These are phyloP conservation scores for Candida ascalaphidarum DNA, from an alignment of 805 yeast genomes.

Conservation along the genomic window DNA sequence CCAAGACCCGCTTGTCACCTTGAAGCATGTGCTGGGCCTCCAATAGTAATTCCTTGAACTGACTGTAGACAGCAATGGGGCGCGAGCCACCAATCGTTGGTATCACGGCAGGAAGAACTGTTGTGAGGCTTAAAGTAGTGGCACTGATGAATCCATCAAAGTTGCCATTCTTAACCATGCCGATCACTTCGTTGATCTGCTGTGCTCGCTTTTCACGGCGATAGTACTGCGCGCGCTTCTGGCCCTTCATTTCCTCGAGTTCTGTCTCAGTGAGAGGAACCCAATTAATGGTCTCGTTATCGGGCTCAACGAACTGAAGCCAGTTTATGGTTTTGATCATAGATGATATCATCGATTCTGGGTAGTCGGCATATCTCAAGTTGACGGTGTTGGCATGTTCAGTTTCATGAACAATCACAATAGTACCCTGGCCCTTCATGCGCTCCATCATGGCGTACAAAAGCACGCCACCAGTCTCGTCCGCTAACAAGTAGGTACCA, in stretches of 20 bases:
- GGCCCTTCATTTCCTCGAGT: constrained; percentile 45
- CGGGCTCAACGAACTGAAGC: constrained; percentile 79
- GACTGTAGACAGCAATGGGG: constrained; percentile 76
- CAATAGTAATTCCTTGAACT: constrained; percentile 70
- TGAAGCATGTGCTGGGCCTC: constrained; percentile 64
- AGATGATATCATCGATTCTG: constrained; percentile 40
- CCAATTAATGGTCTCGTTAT: constrained; percentile 41
- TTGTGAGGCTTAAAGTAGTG: constrained; percentile 61
- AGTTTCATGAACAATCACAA: constrained; percentile 79
- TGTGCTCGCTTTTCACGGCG: constrained; percentile 54
- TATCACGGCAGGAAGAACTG: constrained; percentile 53
- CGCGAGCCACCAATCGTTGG: constrained; percentile 75
- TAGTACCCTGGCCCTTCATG: constrained; percentile 69
- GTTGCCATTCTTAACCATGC: constrained; percentile 39
- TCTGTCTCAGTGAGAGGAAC: constrained; percentile 43
- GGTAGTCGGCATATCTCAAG: constrained; percentile 55
- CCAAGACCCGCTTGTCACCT: constrained; percentile 62
- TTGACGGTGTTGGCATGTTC: constrained; percentile 83
- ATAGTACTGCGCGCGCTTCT: constrained; percentile 57
- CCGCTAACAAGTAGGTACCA: constrained; percentile 80
- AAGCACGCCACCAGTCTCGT: constrained; percentile 92
- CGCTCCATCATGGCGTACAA: constrained; percentile 82
- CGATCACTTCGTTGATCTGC: constrained; percentile 41
- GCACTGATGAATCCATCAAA: constrained; percentile 75
- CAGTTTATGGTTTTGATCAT: constrained; percentile 67